Evolutionary conservation across 2,329 filamentous ascomycete genomes (phyloP).

Genomic region (Cladosporium velox): DNA sequence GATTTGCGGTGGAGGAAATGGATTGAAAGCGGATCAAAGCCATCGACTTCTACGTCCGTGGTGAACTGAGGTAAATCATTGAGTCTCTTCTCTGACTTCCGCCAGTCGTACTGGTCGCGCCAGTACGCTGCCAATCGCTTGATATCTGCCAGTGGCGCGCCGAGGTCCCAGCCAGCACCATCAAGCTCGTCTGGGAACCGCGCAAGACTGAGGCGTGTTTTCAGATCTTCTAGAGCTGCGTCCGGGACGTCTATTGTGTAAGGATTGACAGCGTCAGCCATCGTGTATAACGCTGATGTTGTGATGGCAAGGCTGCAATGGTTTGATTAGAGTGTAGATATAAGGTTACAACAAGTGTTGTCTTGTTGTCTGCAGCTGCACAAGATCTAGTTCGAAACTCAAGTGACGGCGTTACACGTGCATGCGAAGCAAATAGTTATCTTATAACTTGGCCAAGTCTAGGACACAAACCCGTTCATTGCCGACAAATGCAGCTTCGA

Average conservation of each 20-base stretch:
- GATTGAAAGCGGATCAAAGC: slow-evolving; percentile 43
- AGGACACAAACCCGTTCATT: not conserved
- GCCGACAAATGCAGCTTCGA: not conserved
- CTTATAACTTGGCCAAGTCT: not conserved
- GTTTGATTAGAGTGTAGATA: not conserved
- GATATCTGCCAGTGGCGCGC: slow-evolving; percentile 59
- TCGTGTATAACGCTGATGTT: not conserved
- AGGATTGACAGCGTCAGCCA: slow-evolving; percentile 29
- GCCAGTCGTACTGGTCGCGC: slow-evolving; percentile 60
- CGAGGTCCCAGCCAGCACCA: slow-evolving; percentile 56
- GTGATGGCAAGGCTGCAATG: not conserved
- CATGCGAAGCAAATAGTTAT: not conserved
- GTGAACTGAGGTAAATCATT: slow-evolving; percentile 55
- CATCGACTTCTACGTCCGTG: slow-evolving; percentile 45
- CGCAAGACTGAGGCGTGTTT: slow-evolving; percentile 55
- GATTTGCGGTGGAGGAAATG: slow-evolving; percentile 58
- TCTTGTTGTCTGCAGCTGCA: not conserved
- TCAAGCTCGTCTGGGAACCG: slow-evolving; percentile 58
- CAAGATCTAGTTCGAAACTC: not conserved
- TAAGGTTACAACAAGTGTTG: not conserved
- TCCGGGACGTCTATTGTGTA: slow-evolving; percentile 54
- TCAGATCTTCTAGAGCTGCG: slow-evolving; percentile 52
- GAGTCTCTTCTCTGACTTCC: slow-evolving; percentile 42
- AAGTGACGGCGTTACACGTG: not conserved
- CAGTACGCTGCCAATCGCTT: slow-evolving; percentile 59